Evolutionary conservation across 2,329 filamentous ascomycete genomes (phyloP), one percentile per base, ranked within the genome.

Genomic region (Cylindrodendrum hubeiense): DNA sequence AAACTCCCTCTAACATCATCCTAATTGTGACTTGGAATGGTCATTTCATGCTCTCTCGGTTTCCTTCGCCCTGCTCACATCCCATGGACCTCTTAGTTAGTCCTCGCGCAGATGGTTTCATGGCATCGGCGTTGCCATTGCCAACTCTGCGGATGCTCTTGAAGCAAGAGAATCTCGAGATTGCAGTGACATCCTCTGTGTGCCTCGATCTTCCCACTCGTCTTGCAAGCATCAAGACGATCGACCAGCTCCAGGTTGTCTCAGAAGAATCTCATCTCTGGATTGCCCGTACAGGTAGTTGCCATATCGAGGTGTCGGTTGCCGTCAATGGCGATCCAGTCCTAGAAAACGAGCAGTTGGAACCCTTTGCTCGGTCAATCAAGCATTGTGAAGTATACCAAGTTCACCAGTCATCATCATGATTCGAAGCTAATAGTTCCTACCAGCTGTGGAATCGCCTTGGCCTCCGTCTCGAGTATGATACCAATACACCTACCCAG

Each of bases 401-500:
- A 21, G 13, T 17, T 24, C 2, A 7, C 28, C 5, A 7, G 4
- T 15, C 28, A 8, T 17, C 8, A 17, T 15, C 13, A 13, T 33
- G 24, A 6, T n/a, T n/a, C 26, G 3, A 13, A 28, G 19, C 43
- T 60, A 17, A 60, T 43, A 43, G 58, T 34, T 53, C 47, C 34
- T 7, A 8, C 7, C 41, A 80, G 79, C 28, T 78, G 4, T 80
- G 79, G 79, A 43, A 67, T 56, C 71, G 73, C 3, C 62, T 80
- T 1, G 74, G 76, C 2, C 37, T 81, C 39, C 70, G 63, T 5
- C 60, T 81, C 3, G 70, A 73, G 17, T 59, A 66, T n/a, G 61
- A 70, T n/a, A 50, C 52, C 6, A 56, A 58, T 33, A 37, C 33
- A 3, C 13, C 15, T 8, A n/a, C 53, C 3, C 60, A 66, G 19